Evolutionary conservation across 306 rosid species (phyloP).

Genomic region (Bauhinia variegata): DNA sequence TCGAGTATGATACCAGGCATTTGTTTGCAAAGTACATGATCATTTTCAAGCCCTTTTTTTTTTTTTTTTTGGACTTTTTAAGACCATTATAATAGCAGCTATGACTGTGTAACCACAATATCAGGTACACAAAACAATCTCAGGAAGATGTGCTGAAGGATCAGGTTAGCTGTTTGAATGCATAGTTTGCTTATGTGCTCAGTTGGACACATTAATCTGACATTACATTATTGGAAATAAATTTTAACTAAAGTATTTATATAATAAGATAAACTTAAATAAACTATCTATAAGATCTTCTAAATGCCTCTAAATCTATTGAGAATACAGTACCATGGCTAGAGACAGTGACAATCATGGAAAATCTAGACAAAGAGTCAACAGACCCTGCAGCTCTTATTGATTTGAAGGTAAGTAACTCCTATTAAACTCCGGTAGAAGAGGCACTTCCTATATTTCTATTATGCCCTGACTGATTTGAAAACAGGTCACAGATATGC

Average conservation of each 20-base stretch:
- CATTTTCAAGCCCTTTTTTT: no score
- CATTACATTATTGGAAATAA: conserved; percentile 1
- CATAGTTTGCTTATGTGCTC: conserved; percentile 20
- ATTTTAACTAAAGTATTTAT: no score
- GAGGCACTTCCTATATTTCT: no score
- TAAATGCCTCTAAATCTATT: no score
- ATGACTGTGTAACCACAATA: no score
- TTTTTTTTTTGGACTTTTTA: conserved; percentile 51
- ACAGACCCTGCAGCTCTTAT: conserved; percentile 59
- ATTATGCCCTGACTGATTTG: conserved; percentile 9
- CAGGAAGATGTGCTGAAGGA: conserved; percentile 55
- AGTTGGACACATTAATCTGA: conserved; percentile 13
- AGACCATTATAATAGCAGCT: no score
- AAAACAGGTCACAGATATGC: background rate
- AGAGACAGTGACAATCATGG: conserved; percentile 69
- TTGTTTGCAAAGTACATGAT: no score
- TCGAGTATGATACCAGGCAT: no score
- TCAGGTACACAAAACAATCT: no score
- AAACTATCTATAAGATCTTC: no score
- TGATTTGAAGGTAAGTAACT: conserved; percentile 58
- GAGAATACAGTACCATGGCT: conserved; percentile 61
- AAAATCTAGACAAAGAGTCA: conserved; percentile 41
- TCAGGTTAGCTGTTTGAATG: conserved; percentile 44
- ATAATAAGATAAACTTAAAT: no score
- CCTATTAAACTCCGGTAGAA: conserved; percentile 24